A percentile compares a stretch with the other conserved stretches of the same genome.
phyloP scores from a whole-genome alignment of 257 asterid genomes.

The Cruciata laevipes region DNA sequence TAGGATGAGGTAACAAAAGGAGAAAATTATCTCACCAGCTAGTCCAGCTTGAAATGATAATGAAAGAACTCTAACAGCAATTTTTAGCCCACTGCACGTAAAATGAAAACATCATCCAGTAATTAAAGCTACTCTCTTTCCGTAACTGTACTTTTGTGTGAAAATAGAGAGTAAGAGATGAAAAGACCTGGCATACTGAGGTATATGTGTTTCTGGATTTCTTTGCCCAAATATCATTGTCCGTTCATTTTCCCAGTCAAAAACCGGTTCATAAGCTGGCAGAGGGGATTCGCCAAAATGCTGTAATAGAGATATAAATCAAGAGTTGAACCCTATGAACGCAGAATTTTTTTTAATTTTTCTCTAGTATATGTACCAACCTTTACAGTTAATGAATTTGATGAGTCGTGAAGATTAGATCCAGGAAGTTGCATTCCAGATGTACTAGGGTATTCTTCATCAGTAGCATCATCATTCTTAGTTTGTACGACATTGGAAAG shows the following conservation, averaged over 20 bases:
- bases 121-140: not conserved
- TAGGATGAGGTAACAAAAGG: conserved; percentile 14
- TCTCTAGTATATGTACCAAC: conserved; percentile 18
- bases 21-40: conserved; percentile 69
- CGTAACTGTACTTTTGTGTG: not conserved
- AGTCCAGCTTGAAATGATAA: conserved; percentile 91
- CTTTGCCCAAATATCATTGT: conserved; percentile 93
- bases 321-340: conserved; percentile 1
- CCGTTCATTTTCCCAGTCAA: conserved; percentile 97
- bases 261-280: conserved; percentile 95
- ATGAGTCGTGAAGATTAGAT: conserved; percentile 38
- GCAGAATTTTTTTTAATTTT: not conserved
- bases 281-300: conserved; percentile 95
- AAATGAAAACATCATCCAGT: conserved; percentile 10
- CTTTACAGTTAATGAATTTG: conserved; percentile 46
- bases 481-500: conserved; percentile 71
- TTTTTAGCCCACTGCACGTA: conserved; percentile 78
- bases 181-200: conserved; percentile 76
- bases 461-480: conserved; percentile 54
- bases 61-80: conserved; percentile 91
- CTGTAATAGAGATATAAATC: conserved; percentile 38
- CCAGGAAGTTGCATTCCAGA: conserved; percentile 60
- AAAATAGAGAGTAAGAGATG: conserved; percentile 1
- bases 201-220: conserved; percentile 63
- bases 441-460: conserved; percentile 75